Percentiles rank a stretch among this genome's conserved stretches.
Conservation (phyloP, 2,329 filamentous ascomycete species). For the Colletotrichum echinochloae region DNA sequence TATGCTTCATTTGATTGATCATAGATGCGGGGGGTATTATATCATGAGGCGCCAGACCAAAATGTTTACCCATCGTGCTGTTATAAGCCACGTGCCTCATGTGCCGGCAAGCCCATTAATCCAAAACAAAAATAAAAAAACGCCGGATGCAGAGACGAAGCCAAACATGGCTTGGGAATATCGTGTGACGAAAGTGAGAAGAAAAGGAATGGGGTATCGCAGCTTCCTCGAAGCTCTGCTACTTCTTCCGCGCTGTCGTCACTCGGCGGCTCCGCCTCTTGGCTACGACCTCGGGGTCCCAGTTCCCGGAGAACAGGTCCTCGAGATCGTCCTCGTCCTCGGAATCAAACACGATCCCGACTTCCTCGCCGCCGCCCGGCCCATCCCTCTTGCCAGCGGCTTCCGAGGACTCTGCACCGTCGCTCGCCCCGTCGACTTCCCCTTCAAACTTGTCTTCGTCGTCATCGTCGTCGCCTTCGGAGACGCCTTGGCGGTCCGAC, state of each 20-base stretch:
- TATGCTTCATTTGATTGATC: constrained; percentile 13
- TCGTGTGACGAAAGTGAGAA: constrained; percentile 4
- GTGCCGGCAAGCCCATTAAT: not conserved
- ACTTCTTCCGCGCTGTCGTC: constrained; percentile 38
- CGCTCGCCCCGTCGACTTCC: constrained; percentile 22
- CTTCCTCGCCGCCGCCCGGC: constrained; percentile 44
- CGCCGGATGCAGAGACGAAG: constrained; percentile 16
- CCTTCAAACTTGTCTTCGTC: not conserved
- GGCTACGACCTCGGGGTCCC: constrained; percentile 66
- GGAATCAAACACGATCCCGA: constrained; percentile 69
- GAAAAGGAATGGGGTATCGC: constrained; percentile 18
- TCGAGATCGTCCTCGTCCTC: constrained; percentile 76
- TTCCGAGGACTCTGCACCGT: constrained; percentile 19
- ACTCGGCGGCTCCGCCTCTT: constrained; percentile 58
- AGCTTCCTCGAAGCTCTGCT: constrained; percentile 22
- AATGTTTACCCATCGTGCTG: constrained; percentile 17
- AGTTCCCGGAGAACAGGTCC: constrained; percentile 72
- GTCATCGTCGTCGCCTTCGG: constrained; percentile 28
- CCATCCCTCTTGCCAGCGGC: constrained; percentile 11
- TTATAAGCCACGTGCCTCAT: not conserved
- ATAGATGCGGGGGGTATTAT: constrained; percentile 32
- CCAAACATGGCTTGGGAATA: constrained; percentile 10
- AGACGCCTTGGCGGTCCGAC: constrained; percentile 27
- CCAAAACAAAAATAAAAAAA: not conserved
- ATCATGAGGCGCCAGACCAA: constrained; percentile 11